Percentiles rank a stretch among this genome's conserved stretches.
Conservation (phyloP, 2,329 filamentous ascomycete species). For the Ambrosiella xylebori region DNA sequence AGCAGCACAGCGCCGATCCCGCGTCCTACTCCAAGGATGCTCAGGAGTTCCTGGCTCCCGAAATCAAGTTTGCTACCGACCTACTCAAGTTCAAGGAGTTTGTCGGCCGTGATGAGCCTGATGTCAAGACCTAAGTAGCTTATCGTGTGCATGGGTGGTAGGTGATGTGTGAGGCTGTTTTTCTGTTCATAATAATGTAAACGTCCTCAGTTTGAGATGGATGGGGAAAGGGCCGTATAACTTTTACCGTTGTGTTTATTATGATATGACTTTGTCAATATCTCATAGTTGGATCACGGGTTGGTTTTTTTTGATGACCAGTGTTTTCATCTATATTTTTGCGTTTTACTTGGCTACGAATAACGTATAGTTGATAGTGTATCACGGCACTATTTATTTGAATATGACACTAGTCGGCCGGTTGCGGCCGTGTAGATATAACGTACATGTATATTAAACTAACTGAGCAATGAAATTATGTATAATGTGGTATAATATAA, state of each 20-base stretch:
- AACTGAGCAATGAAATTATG: neutral
- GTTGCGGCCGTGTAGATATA: neutral
- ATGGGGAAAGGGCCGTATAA: neutral
- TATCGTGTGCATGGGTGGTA: neutral
- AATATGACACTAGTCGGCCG: slow-evolving; percentile 4
- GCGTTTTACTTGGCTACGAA: slow-evolving; percentile 2
- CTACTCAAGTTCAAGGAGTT: slow-evolving; percentile 88
- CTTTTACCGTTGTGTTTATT: neutral
- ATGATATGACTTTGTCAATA: neutral
- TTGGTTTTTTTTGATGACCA: neutral
- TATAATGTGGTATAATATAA: neutral
- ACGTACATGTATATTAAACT: neutral
- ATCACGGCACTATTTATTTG: neutral
- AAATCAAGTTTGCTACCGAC: slow-evolving; percentile 68
- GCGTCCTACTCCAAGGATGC: slow-evolving; percentile 66
- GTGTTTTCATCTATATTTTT: neutral
- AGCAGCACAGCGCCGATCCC: slow-evolving; percentile 77
- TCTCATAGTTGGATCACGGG: neutral
- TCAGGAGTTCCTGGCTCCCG: slow-evolving; percentile 84
- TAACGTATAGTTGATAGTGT: neutral
- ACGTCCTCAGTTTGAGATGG: neutral
- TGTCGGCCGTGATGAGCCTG: slow-evolving; percentile 79
- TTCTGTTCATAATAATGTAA: neutral
- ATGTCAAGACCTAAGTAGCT: slow-evolving; percentile 68
- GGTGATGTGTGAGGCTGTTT: neutral